phyloP scores from a whole-genome alignment of 225 moss, liverwort and hornwort genomes.

The Sphagnum contortum region DNA sequence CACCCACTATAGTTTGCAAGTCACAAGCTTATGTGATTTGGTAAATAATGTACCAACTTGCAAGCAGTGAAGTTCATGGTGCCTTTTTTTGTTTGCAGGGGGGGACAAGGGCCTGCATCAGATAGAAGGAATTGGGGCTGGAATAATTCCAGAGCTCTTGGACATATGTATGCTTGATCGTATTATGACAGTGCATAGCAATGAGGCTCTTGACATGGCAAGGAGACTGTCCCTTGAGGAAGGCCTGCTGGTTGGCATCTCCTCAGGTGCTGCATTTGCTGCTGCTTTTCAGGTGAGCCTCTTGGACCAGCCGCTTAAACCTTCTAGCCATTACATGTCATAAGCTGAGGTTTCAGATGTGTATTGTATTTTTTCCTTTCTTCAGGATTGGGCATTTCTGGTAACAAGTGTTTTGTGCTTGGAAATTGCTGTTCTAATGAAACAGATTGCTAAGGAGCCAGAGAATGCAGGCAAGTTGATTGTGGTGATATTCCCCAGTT shows the following conservation, averaged over 20 bases:
- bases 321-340: not conserved
- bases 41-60: not conserved
- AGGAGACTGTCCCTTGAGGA: conserved; percentile 61
- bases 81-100: conserved; percentile 50
- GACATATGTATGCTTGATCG: conserved; percentile 48
- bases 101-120: conserved; percentile 47
- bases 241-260: conserved; percentile 70
- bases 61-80: too few relatives aligned
- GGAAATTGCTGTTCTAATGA: not conserved
- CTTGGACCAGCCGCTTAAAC: too few relatives aligned
- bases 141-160: conserved; percentile 47
- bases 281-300: conserved; percentile 55
- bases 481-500: conserved; percentile 62
- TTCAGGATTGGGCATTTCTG: not conserved
- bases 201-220: conserved; percentile 48
- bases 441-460: conserved; percentile 66
- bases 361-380: not conserved
- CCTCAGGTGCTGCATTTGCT: conserved; percentile 57
- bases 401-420: not conserved
- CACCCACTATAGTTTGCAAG: not conserved
- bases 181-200: conserved; percentile 33
- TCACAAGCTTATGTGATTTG: conserved; percentile 1
- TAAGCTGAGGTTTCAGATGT: too few relatives aligned
- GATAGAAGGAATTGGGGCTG: conserved; percentile 75
- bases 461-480: conserved; percentile 66